Percentiles rank a stretch among this genome's conserved stretches.
phyloP scores from a whole-genome alignment of 345 rosid species.

The Clarkia xantiana region DNA sequence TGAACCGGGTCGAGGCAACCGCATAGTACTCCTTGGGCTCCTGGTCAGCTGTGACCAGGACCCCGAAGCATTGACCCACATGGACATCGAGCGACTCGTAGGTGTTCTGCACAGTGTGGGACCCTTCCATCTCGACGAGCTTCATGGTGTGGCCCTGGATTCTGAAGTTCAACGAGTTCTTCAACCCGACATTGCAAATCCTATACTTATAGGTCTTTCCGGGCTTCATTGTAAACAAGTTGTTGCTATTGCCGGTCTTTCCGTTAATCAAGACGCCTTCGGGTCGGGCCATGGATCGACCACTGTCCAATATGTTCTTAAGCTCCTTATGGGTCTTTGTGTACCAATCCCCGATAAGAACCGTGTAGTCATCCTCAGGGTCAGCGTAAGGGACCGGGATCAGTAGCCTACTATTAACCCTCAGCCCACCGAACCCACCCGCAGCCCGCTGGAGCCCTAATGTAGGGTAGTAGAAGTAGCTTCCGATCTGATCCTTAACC shows the following conservation, averaged over 20 bases:
- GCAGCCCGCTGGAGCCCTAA: constrained; percentile 36
- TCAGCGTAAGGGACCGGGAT: no score
- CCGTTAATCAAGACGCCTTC: constrained; percentile 56
- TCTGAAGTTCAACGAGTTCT: no score
- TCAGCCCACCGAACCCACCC: constrained; percentile 70
- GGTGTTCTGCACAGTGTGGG: constrained; percentile 42
- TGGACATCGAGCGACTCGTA: constrained; percentile 63
- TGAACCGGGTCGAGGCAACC: constrained; percentile 54
- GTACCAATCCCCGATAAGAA: constrained; percentile 54
- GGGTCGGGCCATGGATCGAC: constrained; percentile 35
- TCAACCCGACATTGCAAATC: no score
- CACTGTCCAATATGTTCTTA: constrained; percentile 32
- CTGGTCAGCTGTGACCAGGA: constrained; percentile 50
- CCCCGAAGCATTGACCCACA: constrained; percentile 50
- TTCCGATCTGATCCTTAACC: constrained; percentile 88
- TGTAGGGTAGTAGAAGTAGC: constrained; percentile 58
- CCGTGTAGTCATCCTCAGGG: no score
- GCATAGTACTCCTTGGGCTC: constrained; percentile 37
- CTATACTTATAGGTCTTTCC: no score
- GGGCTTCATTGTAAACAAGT: constrained; percentile 36
- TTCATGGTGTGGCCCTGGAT: no score
- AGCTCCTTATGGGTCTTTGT: constrained; percentile 38
- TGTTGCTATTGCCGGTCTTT: constrained; percentile 24
- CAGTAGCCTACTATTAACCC: constrained; percentile 52
- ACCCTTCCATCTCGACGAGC: no score